phyloP scores from a whole-genome alignment of 805 yeast genomes.

The Candida mattraensis region DNA sequence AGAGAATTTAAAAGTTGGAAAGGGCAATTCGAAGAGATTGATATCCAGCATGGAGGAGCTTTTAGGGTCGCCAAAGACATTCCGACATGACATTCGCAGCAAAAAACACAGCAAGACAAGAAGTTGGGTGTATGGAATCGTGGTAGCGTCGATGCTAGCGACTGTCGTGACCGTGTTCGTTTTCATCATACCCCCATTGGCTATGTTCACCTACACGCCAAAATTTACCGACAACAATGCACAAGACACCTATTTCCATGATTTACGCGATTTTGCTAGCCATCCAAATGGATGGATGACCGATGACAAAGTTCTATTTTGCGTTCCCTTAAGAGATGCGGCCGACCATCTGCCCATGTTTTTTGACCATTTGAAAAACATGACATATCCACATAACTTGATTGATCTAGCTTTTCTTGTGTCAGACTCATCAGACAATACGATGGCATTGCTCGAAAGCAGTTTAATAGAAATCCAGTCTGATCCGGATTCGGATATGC shows the following conservation, averaged over 20 bases:
- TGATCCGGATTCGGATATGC: conserved; percentile 56
- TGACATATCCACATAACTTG: conserved; percentile 57
- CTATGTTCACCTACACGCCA: conserved; percentile 18
- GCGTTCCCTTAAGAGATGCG: conserved; percentile 62
- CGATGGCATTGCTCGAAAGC: conserved; percentile 64
- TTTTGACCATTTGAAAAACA: conserved; percentile 53
- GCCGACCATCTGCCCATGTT: conserved; percentile 62
- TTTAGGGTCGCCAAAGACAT: conserved; percentile 19
- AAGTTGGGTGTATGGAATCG: not conserved
- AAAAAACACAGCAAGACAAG: not conserved
- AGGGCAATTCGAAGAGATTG: no score
- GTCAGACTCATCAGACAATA: conserved; percentile 86
- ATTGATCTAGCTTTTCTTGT: conserved; percentile 76
- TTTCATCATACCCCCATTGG: conserved; percentile 1
- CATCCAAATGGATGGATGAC: conserved; percentile 52
- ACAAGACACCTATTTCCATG: conserved; percentile 32
- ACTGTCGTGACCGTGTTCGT: conserved; percentile 3
- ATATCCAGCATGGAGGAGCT: conserved; percentile 4
- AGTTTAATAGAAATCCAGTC: conserved; percentile 64
- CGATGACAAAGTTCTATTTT: conserved; percentile 52
- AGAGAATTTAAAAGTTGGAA: not conserved
- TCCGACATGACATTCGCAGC: conserved; percentile 5
- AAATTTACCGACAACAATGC: conserved; percentile 12
- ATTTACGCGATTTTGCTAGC: conserved; percentile 44
- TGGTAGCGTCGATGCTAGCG: conserved; percentile 2